phyloP scores from a whole-genome alignment of 2,329 filamentous ascomycete species.

The Alternaria conjuncta region DNA sequence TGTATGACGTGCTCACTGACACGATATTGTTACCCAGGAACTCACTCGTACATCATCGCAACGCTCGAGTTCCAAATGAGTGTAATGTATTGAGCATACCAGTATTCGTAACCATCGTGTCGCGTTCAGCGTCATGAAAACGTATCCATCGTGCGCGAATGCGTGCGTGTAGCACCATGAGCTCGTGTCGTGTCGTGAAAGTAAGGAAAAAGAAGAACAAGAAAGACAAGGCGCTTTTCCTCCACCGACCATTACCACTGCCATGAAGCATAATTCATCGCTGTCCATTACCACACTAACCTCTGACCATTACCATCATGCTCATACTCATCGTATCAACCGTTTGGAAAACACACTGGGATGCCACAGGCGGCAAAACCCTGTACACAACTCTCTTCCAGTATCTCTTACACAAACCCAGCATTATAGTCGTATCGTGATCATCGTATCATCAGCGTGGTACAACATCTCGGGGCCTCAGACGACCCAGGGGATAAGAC shows the following conservation, averaged over 20 bases:
- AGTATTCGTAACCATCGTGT: not conserved
- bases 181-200: not conserved
- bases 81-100: not conserved
- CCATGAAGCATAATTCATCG: not conserved
- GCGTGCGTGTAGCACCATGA: not conserved
- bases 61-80: not conserved
- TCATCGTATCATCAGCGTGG: not conserved
- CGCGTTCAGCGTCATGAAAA: not conserved
- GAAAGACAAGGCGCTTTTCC: not conserved
- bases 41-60: not conserved
- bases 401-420: not conserved
- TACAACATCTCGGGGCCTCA: not conserved
- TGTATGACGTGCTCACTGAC: not conserved
- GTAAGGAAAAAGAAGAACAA: not conserved
- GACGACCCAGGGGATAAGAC: slow-evolving; percentile 15
- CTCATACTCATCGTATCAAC: not conserved
- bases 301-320: not conserved
- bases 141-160: not conserved
- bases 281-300: not conserved
- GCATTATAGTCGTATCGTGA: not conserved
- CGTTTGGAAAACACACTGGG: not conserved
- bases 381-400: not conserved
- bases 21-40: too few relatives aligned
- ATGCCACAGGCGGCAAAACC: slow-evolving; percentile 1
- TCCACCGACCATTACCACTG: not conserved